These are phyloP conservation scores for Opeltia flavorubescens DNA, from an alignment of 495 filamentous ascomycete genomes.

Conservation along the genomic window DNA sequence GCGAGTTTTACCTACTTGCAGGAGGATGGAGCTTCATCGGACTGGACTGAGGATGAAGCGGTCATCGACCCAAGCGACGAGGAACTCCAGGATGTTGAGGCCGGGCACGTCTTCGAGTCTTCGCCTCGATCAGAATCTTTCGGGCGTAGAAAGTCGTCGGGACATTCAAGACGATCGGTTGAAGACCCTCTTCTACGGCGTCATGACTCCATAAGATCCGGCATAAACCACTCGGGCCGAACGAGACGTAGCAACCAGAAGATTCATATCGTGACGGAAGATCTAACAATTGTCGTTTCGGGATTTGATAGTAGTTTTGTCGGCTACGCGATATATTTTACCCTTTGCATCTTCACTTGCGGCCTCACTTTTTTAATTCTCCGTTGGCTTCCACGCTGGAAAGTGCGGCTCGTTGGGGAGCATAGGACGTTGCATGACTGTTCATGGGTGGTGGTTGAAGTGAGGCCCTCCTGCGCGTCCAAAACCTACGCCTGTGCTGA, in stretches of 20 bases:
- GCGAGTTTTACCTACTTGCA: slow-evolving; percentile 87
- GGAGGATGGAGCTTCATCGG: slow-evolving; percentile 37
- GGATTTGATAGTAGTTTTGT: slow-evolving; percentile 65
- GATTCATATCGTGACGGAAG: slow-evolving; percentile 82
- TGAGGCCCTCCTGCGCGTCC: slow-evolving; percentile 16
- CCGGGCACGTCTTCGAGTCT: slow-evolving; percentile 18
- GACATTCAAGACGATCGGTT: slow-evolving; percentile 40
- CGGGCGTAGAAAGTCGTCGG: slow-evolving; percentile 40
- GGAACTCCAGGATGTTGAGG: slow-evolving; percentile 28
- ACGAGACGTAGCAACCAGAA: slow-evolving; percentile 63
- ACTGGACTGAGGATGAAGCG: slow-evolving; percentile 38
- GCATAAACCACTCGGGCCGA: slow-evolving; percentile 39
- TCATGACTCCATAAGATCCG: slow-evolving; percentile 39
- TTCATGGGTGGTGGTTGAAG: slow-evolving; percentile 84
- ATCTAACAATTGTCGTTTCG: slow-evolving; percentile 81
- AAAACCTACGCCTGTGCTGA: slow-evolving; percentile 9
- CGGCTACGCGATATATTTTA: slow-evolving; percentile 53
- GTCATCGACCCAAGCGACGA: slow-evolving; percentile 40
- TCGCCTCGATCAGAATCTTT: slow-evolving; percentile 16
- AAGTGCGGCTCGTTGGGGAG: slow-evolving; percentile 59
- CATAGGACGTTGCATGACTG: slow-evolving; percentile 54
- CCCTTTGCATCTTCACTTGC: slow-evolving; percentile 53
- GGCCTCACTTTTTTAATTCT: slow-evolving; percentile 74
- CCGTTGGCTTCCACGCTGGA: slow-evolving; percentile 81
- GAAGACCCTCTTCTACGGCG: slow-evolving; percentile 62